These are phyloP conservation scores for Botrytis medusae DNA, from an alignment of 2,329 filamentous ascomycete genomes.

Conservation along the genomic window DNA sequence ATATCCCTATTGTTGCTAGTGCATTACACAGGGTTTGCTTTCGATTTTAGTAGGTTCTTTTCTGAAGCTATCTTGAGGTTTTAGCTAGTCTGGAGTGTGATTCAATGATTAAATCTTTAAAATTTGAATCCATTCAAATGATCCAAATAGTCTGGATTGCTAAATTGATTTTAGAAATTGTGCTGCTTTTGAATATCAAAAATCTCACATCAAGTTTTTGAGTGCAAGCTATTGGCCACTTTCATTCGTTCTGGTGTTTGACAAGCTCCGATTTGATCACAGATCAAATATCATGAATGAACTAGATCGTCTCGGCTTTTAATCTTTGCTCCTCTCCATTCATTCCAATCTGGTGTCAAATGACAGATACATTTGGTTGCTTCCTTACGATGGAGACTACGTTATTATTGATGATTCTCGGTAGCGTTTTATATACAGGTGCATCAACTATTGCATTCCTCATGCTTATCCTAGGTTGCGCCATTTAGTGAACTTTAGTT, in stretches of 20 bases:
- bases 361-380: constrained; percentile 64
- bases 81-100: no score
- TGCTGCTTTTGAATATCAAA: no score
- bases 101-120: no score
- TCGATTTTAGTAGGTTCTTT: constrained; percentile 56
- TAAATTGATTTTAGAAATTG: no score
- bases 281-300: constrained; percentile 57
- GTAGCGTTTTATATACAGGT: constrained; percentile 60
- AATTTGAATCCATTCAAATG: no score
- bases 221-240: no score
- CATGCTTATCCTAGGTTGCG: constrained; percentile 61
- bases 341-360: constrained; percentile 63
- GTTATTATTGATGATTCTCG: constrained; percentile 57
- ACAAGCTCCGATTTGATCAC: neutral
- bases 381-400: constrained; percentile 56
- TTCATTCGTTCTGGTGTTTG: no score
- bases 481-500: constrained; percentile 60
- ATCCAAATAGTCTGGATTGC: no score
- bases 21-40: constrained; percentile 60
- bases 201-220: no score
- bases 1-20: constrained; percentile 64
- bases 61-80: no score
- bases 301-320: constrained; percentile 69
- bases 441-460: constrained; percentile 54
- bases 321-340: constrained; percentile 67